Evolutionary conservation across 78 protist genomes (phyloP).

Genomic region (Dictyostelium capitatum): DNA sequence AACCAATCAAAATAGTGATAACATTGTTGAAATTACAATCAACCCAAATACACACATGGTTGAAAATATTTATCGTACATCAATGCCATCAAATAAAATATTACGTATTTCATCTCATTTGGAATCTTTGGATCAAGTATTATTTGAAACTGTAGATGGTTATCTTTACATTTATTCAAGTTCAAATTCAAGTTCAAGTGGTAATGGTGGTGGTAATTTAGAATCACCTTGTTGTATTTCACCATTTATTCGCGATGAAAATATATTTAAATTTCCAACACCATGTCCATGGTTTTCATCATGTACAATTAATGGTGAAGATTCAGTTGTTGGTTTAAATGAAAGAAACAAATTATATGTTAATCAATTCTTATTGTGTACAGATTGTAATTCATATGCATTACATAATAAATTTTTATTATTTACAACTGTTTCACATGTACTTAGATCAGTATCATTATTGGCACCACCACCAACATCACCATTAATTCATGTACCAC

Average conservation of each 20-base stretch:
- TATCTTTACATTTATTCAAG: conserved; percentile 17
- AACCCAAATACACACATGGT: neutral
- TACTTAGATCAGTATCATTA: conserved; percentile 72
- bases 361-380: conserved; percentile 27
- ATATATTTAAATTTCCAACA: conserved; percentile 58
- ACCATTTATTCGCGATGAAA: conserved; percentile 37
- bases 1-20: neutral
- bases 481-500: neutral
- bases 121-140: neutral
- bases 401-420: conserved; percentile 84
- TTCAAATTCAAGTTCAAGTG: neutral
- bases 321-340: conserved; percentile 69
- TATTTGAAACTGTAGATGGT: conserved; percentile 70
- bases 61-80: conserved; percentile 11
- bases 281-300: conserved; percentile 61
- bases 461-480: conserved; percentile 19
- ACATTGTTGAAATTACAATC: neutral
- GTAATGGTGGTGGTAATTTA: neutral
- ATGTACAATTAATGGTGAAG: conserved; percentile 24
- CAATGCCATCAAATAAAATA: neutral
- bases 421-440: conserved; percentile 81
- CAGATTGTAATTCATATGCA: conserved; percentile 82
- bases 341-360: conserved; percentile 43
- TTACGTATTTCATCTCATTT: neutral
- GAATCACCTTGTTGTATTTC: neutral